These are phyloP conservation scores for Rubia yunnanensis DNA, from an alignment of 257 asterid genomes.

Conservation along the genomic window DNA sequence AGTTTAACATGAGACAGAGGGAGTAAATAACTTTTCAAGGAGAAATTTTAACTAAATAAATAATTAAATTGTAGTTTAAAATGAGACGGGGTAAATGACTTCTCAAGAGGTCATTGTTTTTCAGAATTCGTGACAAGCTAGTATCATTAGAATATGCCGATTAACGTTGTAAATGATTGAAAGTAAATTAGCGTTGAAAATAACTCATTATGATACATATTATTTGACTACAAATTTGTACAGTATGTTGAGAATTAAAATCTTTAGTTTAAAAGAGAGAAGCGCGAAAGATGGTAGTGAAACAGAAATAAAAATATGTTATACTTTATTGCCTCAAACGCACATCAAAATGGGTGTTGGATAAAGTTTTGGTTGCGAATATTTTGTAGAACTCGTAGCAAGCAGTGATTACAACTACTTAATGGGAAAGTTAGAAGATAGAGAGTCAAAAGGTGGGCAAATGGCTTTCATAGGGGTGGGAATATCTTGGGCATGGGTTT, in stretches of 20 bases:
- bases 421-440: not conserved
- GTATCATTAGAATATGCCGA: too few relatives aligned
- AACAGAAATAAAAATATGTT: not conserved
- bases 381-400: not conserved
- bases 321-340: not conserved
- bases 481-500: conserved; percentile 33
- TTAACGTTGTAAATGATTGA: too few relatives aligned
- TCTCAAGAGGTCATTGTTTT: too few relatives aligned
- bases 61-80: too few relatives aligned
- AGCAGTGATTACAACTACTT: not conserved
- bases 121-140: too few relatives aligned
- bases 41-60: too few relatives aligned
- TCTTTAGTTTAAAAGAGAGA: not conserved
- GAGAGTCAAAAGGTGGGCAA: conserved; percentile 45
- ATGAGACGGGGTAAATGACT: too few relatives aligned
- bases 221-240: too few relatives aligned
- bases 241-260: not conserved
- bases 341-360: not conserved
- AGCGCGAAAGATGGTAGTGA: not conserved
- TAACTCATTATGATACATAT: too few relatives aligned
- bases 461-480: conserved; percentile 33
- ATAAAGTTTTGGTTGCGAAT: not conserved
- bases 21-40: too few relatives aligned
- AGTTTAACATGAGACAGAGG: too few relatives aligned
- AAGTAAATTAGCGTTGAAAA: too few relatives aligned